phyloP scores from a whole-genome alignment of 2,329 filamentous ascomycete species.

The Volutella citrinella region DNA sequence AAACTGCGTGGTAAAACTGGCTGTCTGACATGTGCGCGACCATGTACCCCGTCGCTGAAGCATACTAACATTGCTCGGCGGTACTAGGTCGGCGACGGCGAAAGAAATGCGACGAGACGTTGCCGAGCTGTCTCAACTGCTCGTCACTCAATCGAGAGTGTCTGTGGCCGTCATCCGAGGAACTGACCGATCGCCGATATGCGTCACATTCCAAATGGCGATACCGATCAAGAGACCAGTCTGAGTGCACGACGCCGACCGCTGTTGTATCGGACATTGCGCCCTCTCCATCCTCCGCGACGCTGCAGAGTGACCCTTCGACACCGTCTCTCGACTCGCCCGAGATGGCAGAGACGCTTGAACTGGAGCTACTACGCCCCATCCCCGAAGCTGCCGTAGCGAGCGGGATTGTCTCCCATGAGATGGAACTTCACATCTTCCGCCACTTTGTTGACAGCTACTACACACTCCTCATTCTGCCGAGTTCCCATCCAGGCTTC shows the following conservation, averaged over 20 bases:
- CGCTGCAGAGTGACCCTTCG: too few species aligned
- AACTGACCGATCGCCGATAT: slow-evolving; percentile 15
- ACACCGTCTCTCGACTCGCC: too few species aligned
- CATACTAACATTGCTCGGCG: neutral
- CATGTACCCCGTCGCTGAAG: too few species aligned
- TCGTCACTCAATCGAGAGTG: slow-evolving; percentile 5
- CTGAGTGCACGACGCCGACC: too few species aligned
- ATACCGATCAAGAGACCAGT: neutral
- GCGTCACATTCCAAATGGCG: slow-evolving; percentile 8
- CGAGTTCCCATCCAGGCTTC: slow-evolving; percentile 27
- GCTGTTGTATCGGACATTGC: too few species aligned
- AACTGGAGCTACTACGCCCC: too few species aligned
- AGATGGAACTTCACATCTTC: slow-evolving; percentile 13
- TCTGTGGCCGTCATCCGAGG: slow-evolving; percentile 12
- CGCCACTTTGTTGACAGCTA: slow-evolving; percentile 20
- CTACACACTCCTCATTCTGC: slow-evolving; percentile 21
- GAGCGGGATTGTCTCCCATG: slow-evolving; percentile 9
- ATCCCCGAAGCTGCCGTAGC: slow-evolving; percentile 5
- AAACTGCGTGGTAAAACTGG: slow-evolving; percentile 17
- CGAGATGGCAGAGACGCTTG: too few species aligned
- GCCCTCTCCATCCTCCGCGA: too few species aligned
- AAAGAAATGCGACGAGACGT: slow-evolving; percentile 16
- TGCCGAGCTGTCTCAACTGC: slow-evolving; percentile 11
- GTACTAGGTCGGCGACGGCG: slow-evolving; percentile 13
- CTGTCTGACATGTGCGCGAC: slow-evolving; percentile 16